These are phyloP conservation scores for Xylariaceae sp. DNA, from an alignment of 2,329 filamentous ascomycete species.

Conservation along the genomic window DNA sequence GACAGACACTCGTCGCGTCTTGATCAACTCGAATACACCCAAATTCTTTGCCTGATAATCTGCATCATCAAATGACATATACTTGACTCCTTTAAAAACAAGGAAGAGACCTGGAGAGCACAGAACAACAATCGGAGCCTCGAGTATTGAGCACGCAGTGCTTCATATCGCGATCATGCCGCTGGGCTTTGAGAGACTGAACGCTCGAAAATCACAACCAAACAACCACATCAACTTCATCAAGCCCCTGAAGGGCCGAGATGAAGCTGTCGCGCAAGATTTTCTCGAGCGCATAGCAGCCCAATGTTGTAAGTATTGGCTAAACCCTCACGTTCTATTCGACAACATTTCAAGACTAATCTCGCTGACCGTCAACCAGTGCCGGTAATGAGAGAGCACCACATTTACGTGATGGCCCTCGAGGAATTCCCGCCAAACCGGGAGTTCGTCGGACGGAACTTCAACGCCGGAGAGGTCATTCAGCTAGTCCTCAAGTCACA, in stretches of 20 bases:
- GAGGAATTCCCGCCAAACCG: slow-evolving; percentile 79
- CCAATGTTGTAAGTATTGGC: slow-evolving; percentile 61
- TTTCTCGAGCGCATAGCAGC: slow-evolving; percentile 76
- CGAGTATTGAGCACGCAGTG: no score
- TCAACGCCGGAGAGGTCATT: slow-evolving; percentile 84
- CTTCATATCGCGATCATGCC: slow-evolving; percentile 65
- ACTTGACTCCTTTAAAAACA: no score
- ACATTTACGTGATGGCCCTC: slow-evolving; percentile 63
- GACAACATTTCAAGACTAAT: not conserved
- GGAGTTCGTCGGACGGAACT: slow-evolving; percentile 85
- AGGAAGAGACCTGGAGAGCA: no score
- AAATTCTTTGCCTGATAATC: no score
- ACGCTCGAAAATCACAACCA: slow-evolving; percentile 68
- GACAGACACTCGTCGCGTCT: no score
- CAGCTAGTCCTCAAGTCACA: slow-evolving; percentile 75
- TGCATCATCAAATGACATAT: no score
- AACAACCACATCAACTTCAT: slow-evolving; percentile 82
- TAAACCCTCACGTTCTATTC: not conserved
- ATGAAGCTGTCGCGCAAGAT: slow-evolving; percentile 60
- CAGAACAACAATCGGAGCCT: no score
- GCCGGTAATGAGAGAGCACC: slow-evolving; percentile 66
- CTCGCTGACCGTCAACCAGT: slow-evolving; percentile 34
- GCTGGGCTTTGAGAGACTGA: slow-evolving; percentile 73
- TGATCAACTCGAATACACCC: no score
- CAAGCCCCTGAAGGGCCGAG: slow-evolving; percentile 66